A percentile compares a stretch with the other conserved stretches of the same genome.
Conservation (phyloP, 2,329 filamentous ascomycete genomes). For the Zymoseptoria crescenta region DNA sequence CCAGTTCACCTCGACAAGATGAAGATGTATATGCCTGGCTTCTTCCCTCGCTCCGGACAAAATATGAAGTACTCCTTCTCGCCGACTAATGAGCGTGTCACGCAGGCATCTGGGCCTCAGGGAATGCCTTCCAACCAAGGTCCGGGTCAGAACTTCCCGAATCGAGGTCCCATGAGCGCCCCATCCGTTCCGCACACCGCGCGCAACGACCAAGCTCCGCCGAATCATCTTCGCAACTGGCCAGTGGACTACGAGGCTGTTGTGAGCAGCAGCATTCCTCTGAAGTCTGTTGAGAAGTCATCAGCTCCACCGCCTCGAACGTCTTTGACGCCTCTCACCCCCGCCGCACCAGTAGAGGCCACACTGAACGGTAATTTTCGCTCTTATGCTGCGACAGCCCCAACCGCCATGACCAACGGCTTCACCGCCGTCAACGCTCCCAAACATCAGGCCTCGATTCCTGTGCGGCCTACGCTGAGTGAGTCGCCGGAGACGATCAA, state of each 20-base stretch:
- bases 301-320: neutral
- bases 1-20: conserved; percentile 13
- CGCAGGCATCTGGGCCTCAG: conserved; percentile 16
- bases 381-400: neutral
- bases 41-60: conserved; percentile 20
- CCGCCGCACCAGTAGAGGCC: neutral
- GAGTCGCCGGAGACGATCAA: conserved; percentile 7
- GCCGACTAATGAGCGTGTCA: conserved; percentile 14
- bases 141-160: conserved; percentile 9
- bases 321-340: neutral
- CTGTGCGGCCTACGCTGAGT: neutral
- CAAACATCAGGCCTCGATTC: neutral
- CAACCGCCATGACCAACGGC: conserved; percentile 1
- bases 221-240: neutral
- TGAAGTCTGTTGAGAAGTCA: neutral
- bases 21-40: conserved; percentile 19
- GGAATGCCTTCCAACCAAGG: conserved; percentile 14
- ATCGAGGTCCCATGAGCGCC: conserved; percentile 16
- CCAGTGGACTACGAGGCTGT: neutral
- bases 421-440: conserved; percentile 3
- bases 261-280: neutral
- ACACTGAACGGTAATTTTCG: neutral
- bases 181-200: conserved; percentile 2
- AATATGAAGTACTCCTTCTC: conserved; percentile 26
- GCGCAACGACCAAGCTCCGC: neutral